A percentile compares a stretch with the other conserved stretches of the same genome.
Conservation (phyloP, 495 filamentous ascomycete species). For the Neurospora africana region DNA sequence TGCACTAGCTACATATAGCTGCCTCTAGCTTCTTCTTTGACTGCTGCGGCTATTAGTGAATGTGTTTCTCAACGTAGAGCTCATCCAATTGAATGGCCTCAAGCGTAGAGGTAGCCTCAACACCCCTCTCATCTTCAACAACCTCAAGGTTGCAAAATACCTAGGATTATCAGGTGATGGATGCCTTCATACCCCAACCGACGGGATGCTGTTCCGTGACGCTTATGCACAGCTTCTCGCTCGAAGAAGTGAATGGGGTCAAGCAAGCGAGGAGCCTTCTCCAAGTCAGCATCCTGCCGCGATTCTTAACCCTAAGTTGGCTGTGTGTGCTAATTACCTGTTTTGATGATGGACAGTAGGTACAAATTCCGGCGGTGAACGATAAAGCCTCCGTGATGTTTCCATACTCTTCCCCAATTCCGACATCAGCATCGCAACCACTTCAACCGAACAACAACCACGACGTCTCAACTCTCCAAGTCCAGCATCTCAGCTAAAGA, state of each 20-base stretch:
- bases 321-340: not conserved
- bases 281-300: not conserved
- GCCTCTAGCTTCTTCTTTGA: too few relatives aligned
- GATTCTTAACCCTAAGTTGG: not conserved
- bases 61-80: too few relatives aligned
- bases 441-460: not conserved
- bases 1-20: not conserved
- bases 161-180: not conserved
- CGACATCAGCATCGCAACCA: not conserved
- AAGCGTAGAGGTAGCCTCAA: not conserved
- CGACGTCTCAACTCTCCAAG: too few relatives aligned
- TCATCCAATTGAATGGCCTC: too few relatives aligned
- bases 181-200: not conserved
- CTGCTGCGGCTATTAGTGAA: too few relatives aligned
- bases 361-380: not conserved
- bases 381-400: not conserved
- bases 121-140: too few relatives aligned
- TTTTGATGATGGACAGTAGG: too few relatives aligned
- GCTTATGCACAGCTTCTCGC: not conserved
- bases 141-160: not conserved
- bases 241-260: not conserved
- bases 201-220: not conserved
- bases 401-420: not conserved
- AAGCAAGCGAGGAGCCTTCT: not conserved
- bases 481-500: too few relatives aligned